Evolutionary conservation across 1,139 yeast genomes (phyloP).

Genomic region (Lodderomyces margitis): DNA sequence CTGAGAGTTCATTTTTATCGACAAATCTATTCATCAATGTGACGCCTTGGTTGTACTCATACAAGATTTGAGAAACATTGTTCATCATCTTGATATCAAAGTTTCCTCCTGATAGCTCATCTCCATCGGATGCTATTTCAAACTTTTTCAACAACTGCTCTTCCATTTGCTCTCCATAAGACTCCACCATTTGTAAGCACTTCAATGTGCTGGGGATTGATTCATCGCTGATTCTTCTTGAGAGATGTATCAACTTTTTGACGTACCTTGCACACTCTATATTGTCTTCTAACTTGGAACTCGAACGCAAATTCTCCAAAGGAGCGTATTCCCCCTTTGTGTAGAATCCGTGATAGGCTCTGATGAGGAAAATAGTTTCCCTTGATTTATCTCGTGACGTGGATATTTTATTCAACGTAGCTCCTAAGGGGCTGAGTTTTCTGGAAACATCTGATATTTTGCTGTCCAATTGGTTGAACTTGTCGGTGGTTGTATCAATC

Average conservation of each 20-base stretch:
- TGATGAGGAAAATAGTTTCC: constrained; percentile 70
- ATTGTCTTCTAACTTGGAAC: constrained; percentile 47
- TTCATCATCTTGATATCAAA: constrained; percentile 58
- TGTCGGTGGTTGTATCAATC: constrained; percentile 40
- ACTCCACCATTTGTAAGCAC: constrained; percentile 57
- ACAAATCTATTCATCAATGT: constrained; percentile 83
- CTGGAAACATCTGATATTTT: constrained; percentile 59
- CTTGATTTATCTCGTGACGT: constrained; percentile 72
- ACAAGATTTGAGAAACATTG: constrained; percentile 74
- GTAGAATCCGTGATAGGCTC: constrained; percentile 75
- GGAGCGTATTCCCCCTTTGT: constrained; percentile 63
- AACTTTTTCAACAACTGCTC: constrained; percentile 57
- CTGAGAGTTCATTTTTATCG: constrained; percentile 64
- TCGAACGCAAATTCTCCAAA: constrained; percentile 48
- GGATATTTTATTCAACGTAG: constrained; percentile 70
- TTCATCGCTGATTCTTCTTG: constrained; percentile 58
- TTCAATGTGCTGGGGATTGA: constrained; percentile 49
- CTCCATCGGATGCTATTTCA: constrained; percentile 51
- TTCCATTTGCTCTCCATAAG: constrained; percentile 77
- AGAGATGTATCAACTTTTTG: constrained; percentile 59
- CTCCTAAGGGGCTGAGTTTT: constrained; percentile 73
- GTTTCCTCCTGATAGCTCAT: constrained; percentile 34
- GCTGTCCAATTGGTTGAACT: constrained; percentile 58
- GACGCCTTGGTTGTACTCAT: constrained; percentile 82
- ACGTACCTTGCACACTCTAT: constrained; percentile 70